phyloP scores from a whole-genome alignment of 768 basidiomycete species.

The Galerina sulciceps region DNA sequence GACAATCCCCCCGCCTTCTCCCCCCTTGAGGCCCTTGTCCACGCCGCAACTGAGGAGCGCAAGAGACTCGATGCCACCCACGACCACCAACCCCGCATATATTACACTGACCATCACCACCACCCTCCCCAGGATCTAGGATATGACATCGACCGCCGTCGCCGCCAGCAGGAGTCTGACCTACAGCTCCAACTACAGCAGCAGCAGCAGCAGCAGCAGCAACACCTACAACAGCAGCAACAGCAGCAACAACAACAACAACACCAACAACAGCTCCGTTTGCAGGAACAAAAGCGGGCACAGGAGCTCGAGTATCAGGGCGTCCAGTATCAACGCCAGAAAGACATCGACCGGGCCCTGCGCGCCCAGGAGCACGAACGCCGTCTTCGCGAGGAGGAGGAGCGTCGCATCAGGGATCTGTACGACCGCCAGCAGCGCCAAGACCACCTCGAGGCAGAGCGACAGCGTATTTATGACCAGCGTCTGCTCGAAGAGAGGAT shows the following conservation, averaged over 20 bases:
- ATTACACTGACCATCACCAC: not conserved
- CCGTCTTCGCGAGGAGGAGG: no score
- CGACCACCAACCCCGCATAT: slow-evolving; percentile 10
- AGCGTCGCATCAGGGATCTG: no score
- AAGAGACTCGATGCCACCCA: slow-evolving; percentile 44
- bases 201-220: not conserved
- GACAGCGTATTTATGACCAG: slow-evolving; percentile 17
- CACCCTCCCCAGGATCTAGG: slow-evolving; percentile 3
- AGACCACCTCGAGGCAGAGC: not conserved
- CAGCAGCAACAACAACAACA: slow-evolving; percentile 12
- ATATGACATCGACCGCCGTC: slow-evolving; percentile 9
- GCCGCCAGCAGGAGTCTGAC: slow-evolving; percentile 17
- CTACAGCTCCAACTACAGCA: slow-evolving; percentile 12
- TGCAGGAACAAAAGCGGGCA: no score
- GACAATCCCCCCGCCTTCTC: slow-evolving; percentile 40
- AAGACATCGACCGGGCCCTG: no score
- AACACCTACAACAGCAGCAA: slow-evolving; percentile 10
- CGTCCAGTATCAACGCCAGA: no score
- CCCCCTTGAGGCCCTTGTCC: slow-evolving; percentile 67
- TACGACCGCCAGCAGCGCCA: not conserved
- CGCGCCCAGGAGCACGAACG: no score
- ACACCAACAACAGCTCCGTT: no score
- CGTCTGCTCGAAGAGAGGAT: slow-evolving; percentile 15
- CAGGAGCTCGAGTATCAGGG: no score
- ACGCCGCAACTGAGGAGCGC: slow-evolving; percentile 71